Percentiles rank a stretch among this genome's conserved stretches.
phyloP scores from a whole-genome alignment of 1,284 basidiomycete species.

The Rhizopogon parksii region DNA sequence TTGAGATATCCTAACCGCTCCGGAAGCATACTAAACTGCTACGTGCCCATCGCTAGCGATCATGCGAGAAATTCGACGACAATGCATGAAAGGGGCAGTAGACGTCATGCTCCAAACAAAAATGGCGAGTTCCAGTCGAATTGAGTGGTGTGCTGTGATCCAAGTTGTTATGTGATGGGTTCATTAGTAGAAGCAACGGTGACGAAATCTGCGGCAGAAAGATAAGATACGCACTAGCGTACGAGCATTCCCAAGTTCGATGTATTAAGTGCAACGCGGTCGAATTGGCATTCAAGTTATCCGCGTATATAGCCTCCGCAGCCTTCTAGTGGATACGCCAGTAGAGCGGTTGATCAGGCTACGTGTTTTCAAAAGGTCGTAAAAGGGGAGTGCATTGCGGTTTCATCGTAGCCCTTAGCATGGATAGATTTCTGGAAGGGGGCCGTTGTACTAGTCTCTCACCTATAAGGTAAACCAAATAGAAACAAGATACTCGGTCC shows the following conservation, averaged over 20 bases:
- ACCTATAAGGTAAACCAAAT: no score
- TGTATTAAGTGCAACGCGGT: not conserved
- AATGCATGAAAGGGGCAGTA: not conserved
- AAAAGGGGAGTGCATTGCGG: not conserved
- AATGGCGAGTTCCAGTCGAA: not conserved
- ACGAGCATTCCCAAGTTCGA: no score
- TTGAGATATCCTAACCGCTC: no score
- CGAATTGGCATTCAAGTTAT: not conserved
- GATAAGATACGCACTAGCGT: not conserved
- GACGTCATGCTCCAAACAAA: not conserved
- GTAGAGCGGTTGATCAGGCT: not conserved
- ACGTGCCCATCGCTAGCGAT: no score
- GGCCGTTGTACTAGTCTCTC: no score
- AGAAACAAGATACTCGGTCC: no score
- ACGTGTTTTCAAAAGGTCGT: no score
- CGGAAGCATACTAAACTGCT: no score
- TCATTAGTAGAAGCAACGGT: not conserved
- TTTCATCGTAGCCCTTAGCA: no score
- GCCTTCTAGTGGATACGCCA: not conserved
- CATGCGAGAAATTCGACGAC: no score
- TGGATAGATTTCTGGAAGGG: no score
- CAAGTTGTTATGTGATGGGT: not conserved
- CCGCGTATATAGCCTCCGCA: not conserved
- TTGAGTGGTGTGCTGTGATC: not conserved
- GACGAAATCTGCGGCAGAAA: not conserved